phyloP scores from a whole-genome alignment of 108 stramenopile species.

The Fragilariopsis cylindrus region DNA sequence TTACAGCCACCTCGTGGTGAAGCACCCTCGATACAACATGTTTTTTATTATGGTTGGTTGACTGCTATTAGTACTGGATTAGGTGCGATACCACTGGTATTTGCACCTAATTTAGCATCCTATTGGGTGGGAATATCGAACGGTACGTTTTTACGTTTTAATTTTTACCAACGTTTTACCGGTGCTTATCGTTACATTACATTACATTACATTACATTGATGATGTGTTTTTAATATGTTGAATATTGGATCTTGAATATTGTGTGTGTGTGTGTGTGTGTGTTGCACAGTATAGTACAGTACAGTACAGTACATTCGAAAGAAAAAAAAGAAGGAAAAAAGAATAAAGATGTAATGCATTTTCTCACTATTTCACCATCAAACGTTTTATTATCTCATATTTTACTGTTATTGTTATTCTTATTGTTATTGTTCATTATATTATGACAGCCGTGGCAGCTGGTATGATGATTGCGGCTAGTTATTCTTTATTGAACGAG shows the following conservation, averaged over 20 bases:
- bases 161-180: too few relatives aligned
- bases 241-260: too few relatives aligned
- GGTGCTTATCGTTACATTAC: too few relatives aligned
- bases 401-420: too few relatives aligned
- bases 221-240: too few relatives aligned
- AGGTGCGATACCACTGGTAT: conserved; percentile 91
- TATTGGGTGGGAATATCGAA: conserved; percentile 88
- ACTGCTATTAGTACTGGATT: conserved; percentile 94
- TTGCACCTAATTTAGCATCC: conserved; percentile 67
- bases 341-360: conserved; percentile 8
- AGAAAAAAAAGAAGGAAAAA: too few relatives aligned
- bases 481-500: conserved; percentile 85
- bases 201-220: too few relatives aligned
- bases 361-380: not conserved
- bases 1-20: conserved; percentile 57
- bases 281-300: too few relatives aligned
- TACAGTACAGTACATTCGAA: too few relatives aligned
- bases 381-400: not conserved
- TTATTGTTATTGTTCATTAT: not conserved
- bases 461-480: conserved; percentile 98
- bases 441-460: conserved; percentile 84
- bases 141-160: conserved; percentile 41
- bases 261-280: too few relatives aligned
- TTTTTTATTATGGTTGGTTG: conserved; percentile 98
- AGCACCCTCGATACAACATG: conserved; percentile 71